Evolutionary conservation across 371 early-diverging fungal species (phyloP).

Genomic region (Blastocladiella emersonii): DNA sequence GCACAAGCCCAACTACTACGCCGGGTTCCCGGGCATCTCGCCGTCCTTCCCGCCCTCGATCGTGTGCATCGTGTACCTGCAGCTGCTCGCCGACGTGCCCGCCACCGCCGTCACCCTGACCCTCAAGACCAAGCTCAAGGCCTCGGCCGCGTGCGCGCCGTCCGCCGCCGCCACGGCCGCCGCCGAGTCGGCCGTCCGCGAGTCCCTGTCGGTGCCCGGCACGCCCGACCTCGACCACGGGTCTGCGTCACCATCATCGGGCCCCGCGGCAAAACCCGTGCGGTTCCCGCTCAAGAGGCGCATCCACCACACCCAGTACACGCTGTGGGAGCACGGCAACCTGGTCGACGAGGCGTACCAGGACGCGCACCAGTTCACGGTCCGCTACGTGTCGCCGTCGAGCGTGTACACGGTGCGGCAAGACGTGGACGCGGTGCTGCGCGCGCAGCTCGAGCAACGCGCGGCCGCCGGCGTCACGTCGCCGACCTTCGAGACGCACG

Average conservation of each 20-base stretch:
- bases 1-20: neutral
- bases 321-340: neutral
- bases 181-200: neutral
- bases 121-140: neutral
- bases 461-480: neutral
- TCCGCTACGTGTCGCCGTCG: neutral
- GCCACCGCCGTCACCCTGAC: neutral
- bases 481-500: neutral
- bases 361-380: neutral
- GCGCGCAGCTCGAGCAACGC: neutral
- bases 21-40: neutral
- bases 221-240: no score
- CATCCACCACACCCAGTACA: neutral
- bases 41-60: neutral
- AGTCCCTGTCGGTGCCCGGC: no score
- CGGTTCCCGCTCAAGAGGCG: neutral
- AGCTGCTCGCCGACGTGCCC: neutral
- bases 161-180: neutral
- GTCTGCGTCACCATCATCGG: no score
- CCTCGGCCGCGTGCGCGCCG: neutral
- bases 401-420: neutral
- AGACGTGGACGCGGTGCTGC: neutral
- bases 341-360: neutral
- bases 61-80: slow-evolving; percentile 1
- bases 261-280: no score